Conservation (phyloP, 2,329 filamentous ascomycete species). For the Alternaria incomplexa region DNA sequence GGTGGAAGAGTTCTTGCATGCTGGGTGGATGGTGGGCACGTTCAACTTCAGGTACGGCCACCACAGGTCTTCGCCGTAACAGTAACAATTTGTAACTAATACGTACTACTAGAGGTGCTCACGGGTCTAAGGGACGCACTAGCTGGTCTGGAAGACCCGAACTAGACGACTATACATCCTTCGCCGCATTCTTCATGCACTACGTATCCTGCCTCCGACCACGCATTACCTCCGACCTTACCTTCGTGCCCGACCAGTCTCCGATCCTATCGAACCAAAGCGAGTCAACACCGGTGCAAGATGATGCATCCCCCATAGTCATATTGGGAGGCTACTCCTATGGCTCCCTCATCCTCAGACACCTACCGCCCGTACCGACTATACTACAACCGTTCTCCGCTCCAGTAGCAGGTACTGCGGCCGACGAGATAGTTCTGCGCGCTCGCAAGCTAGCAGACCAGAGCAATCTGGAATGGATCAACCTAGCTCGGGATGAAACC, state of each 20-base stretch:
- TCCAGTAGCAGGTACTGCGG: constrained; percentile 61
- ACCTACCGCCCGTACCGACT: constrained; percentile 65
- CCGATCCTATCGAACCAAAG: neutral
- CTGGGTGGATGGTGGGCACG: constrained; percentile 78
- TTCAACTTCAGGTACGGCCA: constrained; percentile 83
- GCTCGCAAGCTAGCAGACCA: constrained; percentile 72
- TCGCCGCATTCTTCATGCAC: constrained; percentile 78
- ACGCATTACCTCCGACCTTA: constrained; percentile 19
- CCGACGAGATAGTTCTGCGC: constrained; percentile 72
- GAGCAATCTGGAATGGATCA: constrained; percentile 59
- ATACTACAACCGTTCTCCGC: constrained; percentile 67
- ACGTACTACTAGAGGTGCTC: constrained; percentile 73
- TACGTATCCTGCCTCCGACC: constrained; percentile 68
- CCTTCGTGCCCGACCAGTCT: constrained; percentile 23
- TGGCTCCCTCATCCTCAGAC: constrained; percentile 79
- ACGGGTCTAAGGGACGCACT: constrained; percentile 74
- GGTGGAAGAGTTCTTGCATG: constrained; percentile 67
- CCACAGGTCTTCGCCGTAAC: neutral
- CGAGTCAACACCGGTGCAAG: neutral
- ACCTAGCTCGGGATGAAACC: constrained; percentile 26
- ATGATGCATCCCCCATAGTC: constrained; percentile 39
- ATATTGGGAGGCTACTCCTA: constrained; percentile 88
- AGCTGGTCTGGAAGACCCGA: constrained; percentile 89
- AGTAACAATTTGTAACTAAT: neutral
- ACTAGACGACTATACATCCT: constrained; percentile 78